Evolutionary conservation across 441 rosid genomes (phyloP), one percentile per base, ranked within the genome.

Genomic region (Omphalea diandra): DNA sequence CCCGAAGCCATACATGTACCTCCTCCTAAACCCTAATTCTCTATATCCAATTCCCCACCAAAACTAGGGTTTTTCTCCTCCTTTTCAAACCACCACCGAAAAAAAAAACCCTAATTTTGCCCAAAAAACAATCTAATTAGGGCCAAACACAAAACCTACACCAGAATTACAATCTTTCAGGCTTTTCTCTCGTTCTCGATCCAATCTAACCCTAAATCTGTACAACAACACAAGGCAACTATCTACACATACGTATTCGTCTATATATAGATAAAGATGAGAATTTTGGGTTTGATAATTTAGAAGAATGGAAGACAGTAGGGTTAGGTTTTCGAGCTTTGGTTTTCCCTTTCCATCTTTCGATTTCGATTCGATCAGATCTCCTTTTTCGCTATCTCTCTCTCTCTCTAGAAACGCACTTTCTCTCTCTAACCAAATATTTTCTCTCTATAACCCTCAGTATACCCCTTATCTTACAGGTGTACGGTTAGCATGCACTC

Each of bases 1-100:
- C 84, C 98, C 64, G 97, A 94, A 85, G 98, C 99, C 99, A 92
- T 94, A 77, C 94, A 91, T 81, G 82, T 79, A 82, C 35, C 75
- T 58, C 35, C 75, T 58, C 61, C 52, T 76, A 86, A 88, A 80
- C 88, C 97, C 94, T 83, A 87, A 81, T 68, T 47, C 57, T 24
- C 75, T 70, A 53, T 72, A 68, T 52, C 64, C n/a, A n/a, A n/a
- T n/a, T 59, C 50, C 63, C 61, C 71, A n/a, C 32, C 49, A 31
- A 40, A 63, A 49, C 18, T 74, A 75, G 79, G 80, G 77, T 65
- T 73, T 67, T 80, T 58, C 68, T n/a, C 46, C 65, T 64, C 76
- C 64, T 26, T 33, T 32, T 63, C 59, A 52, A n/a, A 46, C 70
- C 22, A 56, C 66, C 67, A 33, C 27, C 54, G n/a, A n/a, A n/a